Conservation (phyloP, 1,139 yeast genomes). For the Lodderomyces oxycetoniae region DNA sequence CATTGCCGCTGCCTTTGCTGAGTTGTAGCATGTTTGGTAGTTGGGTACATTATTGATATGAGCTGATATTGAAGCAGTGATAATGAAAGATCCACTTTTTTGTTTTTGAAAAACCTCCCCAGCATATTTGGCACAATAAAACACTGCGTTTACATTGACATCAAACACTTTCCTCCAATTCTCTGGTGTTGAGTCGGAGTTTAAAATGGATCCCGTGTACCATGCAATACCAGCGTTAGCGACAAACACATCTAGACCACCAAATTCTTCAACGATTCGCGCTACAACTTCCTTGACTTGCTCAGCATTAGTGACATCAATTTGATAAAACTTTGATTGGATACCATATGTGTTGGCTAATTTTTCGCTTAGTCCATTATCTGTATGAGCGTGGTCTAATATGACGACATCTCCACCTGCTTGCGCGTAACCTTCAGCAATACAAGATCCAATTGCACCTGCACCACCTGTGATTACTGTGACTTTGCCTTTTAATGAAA, state of each 20-base stretch:
- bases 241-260: constrained; percentile 69
- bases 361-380: constrained; percentile 40
- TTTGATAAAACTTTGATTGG: constrained; percentile 59
- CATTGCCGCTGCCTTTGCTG: constrained; percentile 55
- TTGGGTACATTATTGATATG: constrained; percentile 52
- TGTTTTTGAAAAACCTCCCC: constrained; percentile 47
- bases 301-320: constrained; percentile 55
- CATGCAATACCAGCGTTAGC: constrained; percentile 89
- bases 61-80: constrained; percentile 61
- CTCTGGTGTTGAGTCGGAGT: constrained; percentile 40
- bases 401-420: constrained; percentile 84
- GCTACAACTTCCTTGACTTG: constrained; percentile 52
- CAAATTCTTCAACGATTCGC: constrained; percentile 60
- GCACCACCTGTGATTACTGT: constrained; percentile 82
- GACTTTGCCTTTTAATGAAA: constrained; percentile 68
- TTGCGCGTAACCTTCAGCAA: constrained; percentile 77
- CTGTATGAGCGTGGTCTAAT: constrained; percentile 52
- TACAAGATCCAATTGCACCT: constrained; percentile 73
- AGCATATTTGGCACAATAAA: constrained; percentile 54
- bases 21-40: constrained; percentile 53
- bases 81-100: constrained; percentile 51
- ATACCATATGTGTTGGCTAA: constrained; percentile 56
- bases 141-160: constrained; percentile 54
- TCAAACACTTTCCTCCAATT: constrained; percentile 50
- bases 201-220: constrained; percentile 68